Evolutionary conservation across 108 stramenopile genomes (phyloP).

Genomic region (Skeletonema potamos): DNA sequence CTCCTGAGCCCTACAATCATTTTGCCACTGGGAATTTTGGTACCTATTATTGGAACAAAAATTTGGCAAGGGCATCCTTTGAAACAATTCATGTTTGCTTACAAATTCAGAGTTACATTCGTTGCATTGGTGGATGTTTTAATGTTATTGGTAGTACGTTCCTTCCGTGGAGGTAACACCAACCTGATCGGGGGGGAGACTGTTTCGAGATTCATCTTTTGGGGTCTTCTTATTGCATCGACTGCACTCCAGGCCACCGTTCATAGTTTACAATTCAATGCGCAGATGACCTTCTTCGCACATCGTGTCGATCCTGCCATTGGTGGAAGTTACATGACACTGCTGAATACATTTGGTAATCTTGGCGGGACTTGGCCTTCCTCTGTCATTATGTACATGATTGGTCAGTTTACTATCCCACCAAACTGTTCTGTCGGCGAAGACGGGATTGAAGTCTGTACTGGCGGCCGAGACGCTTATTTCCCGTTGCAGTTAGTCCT

Average conservation of each 20-base stretch:
- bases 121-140: constrained; percentile 77
- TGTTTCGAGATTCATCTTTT: constrained; percentile 55
- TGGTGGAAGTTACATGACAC: constrained; percentile 99
- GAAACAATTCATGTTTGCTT: constrained; percentile 82
- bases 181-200: constrained; percentile 25
- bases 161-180: constrained; percentile 25
- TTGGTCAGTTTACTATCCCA: constrained; percentile 58
- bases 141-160: constrained; percentile 59
- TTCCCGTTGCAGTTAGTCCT: constrained; percentile 64
- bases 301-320: constrained; percentile 95
- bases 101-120: constrained; percentile 80
- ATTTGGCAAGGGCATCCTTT: constrained; percentile 78
- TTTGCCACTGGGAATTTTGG: constrained; percentile 84
- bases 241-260: constrained; percentile 90
- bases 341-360: constrained; percentile 97
- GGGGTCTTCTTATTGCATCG: constrained; percentile 68
- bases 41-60: constrained; percentile 73
- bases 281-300: constrained; percentile 99
- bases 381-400: constrained; percentile 77
- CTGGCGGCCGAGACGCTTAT: constrained; percentile 76
- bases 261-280: constrained; percentile 91
- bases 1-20: constrained; percentile 83
- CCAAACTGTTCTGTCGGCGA: constrained; percentile 41
- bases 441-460: constrained; percentile 48
- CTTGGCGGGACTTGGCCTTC: constrained; percentile 94